phyloP scores from a whole-genome alignment of 495 filamentous ascomycete genomes.

The Podospora pseudoanserina region DNA sequence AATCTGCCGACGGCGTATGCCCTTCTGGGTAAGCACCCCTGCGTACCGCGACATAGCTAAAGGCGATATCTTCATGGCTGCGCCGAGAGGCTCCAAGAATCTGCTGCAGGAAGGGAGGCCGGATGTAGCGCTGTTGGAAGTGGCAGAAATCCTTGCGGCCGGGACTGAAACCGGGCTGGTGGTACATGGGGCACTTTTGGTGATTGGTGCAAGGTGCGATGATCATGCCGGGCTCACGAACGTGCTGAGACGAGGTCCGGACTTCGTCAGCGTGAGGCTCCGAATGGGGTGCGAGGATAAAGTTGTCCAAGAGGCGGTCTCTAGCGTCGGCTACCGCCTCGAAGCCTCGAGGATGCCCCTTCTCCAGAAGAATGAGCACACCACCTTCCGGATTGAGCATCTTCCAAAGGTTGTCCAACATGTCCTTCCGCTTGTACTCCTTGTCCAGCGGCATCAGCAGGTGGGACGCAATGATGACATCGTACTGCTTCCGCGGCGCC shows the following conservation, averaged over 20 bases:
- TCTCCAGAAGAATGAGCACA: conserved; percentile 83
- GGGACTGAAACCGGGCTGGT: conserved; percentile 57
- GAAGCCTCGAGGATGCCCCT: conserved; percentile 86
- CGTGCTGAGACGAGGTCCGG: conserved; percentile 25
- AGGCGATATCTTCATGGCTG: conserved; percentile 88
- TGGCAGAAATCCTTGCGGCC: conserved; percentile 87
- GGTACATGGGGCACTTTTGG: conserved; percentile 81
- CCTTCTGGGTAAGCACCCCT: conserved; percentile 53
- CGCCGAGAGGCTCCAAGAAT: conserved; percentile 62
- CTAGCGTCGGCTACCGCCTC: conserved; percentile 85
- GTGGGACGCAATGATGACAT: conserved; percentile 87
- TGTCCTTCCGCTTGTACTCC: conserved; percentile 66
- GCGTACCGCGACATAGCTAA: conserved; percentile 84
- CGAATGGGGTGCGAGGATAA: conserved; percentile 64
- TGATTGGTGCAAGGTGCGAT: conserved; percentile 96
- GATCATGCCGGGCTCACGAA: conserved; percentile 76
- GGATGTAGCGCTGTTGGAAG: conserved; percentile 83
- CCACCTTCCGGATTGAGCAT: conserved; percentile 81
- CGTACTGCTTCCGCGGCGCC: conserved; percentile 70
- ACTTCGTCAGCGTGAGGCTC: conserved; percentile 29
- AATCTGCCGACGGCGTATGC: conserved; percentile 27
- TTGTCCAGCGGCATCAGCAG: conserved; percentile 67
- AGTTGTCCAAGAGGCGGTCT: conserved; percentile 67
- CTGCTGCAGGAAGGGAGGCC: conserved; percentile 76
- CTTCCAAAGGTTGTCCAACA: conserved; percentile 83